Base-by-base conservation (phyloP, 2,329 filamentous ascomycete species). In the Penicillium sp. region DNA sequence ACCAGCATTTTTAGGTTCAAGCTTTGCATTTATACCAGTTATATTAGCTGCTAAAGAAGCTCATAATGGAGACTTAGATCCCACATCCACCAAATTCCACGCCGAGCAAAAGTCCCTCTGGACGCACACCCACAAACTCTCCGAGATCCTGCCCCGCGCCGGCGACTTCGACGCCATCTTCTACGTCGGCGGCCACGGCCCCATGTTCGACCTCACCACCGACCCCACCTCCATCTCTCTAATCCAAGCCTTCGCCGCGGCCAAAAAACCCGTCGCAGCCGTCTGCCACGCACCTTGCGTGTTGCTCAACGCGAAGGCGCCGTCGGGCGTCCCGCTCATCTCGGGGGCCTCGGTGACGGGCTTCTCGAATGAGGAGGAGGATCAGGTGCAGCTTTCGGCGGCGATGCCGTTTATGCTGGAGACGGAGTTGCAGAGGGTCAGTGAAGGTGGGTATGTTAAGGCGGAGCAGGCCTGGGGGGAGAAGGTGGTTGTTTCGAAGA, bases 141-240 rank as follows among this genome's bases (percentile, higher is more conserved):
- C 80, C 27, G 75, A 83, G 22, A 83, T 88, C 64, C 68, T 83
- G 16, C 83, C 84, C 36, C 82, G 81, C 59, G 81, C 84, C 0
- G 74, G 72, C 58, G 85, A 89, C 61, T 91, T 86, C 67, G 89
- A 85, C 64, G 88, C 86, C 36, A 77, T 86, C 53, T 86, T 85
- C 70, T 86, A 81, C 64, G 82, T 85, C 44, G 84, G 84, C 54
- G 84, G 84, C 35, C 82, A 86, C 63, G 84, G 83, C 44, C 83
- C 80, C 18, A 83, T 83, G 78, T 83, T 81, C 69, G 81, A 83
- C 60, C 78, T 83, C 19, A 75, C 75, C 46, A 71, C 69, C 52
- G 74, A 81, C 60, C 49, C 70, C 1, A 71, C 67, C 22, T 80
- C 78, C 16, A 74, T 81, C 39, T 64, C 75, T 14, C 66, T 83